A percentile compares a stretch with the other conserved stretches of the same genome.
Evolutionary conservation across 164 flowering plant species (phyloP).

Genomic region (Cinnamomum chago): DNA sequence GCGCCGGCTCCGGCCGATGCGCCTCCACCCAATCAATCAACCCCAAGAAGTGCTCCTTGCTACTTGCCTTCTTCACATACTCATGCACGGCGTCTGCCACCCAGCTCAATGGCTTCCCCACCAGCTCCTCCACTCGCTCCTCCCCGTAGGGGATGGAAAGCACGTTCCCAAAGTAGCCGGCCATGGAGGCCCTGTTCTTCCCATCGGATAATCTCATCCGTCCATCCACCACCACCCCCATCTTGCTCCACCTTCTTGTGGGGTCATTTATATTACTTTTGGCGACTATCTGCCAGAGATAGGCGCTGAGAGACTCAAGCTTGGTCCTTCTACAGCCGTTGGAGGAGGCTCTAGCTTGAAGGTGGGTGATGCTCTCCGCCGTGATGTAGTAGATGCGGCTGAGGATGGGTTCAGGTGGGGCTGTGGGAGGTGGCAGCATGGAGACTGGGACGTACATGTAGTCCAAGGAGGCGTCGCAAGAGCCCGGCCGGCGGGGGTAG

Average conservation of each 20-base stretch:
- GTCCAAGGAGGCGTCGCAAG: constrained; percentile 5
- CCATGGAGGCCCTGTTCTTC: constrained; percentile 8
- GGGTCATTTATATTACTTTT: not conserved
- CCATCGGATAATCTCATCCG: constrained; percentile 11
- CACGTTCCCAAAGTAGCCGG: constrained; percentile 33
- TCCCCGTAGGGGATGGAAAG: constrained; percentile 30
- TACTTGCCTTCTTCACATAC: constrained; percentile 10
- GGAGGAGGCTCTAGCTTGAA: constrained; percentile 11
- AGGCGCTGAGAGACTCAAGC: constrained; percentile 14
- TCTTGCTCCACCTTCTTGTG: constrained; percentile 1
- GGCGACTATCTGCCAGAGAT: constrained; percentile 14
- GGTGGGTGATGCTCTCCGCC: not conserved
- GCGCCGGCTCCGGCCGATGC: constrained; percentile 23
- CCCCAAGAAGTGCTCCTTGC: constrained; percentile 32
- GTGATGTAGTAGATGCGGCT: constrained; percentile 16
- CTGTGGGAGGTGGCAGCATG: constrained; percentile 1
- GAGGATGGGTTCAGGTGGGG: not conserved
- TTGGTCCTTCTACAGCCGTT: constrained; percentile 3
- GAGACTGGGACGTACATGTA: constrained; percentile 9
- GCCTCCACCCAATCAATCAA: constrained; percentile 36
- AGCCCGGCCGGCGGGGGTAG: constrained; percentile 12
- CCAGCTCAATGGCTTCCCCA: constrained; percentile 21
- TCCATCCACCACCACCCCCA: constrained; percentile 21
- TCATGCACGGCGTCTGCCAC: constrained; percentile 23
- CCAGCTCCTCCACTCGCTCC: constrained; percentile 11